Base-by-base conservation (phyloP, 768 basidiomycete species). In the Gymnopilus dilepis region DNA sequence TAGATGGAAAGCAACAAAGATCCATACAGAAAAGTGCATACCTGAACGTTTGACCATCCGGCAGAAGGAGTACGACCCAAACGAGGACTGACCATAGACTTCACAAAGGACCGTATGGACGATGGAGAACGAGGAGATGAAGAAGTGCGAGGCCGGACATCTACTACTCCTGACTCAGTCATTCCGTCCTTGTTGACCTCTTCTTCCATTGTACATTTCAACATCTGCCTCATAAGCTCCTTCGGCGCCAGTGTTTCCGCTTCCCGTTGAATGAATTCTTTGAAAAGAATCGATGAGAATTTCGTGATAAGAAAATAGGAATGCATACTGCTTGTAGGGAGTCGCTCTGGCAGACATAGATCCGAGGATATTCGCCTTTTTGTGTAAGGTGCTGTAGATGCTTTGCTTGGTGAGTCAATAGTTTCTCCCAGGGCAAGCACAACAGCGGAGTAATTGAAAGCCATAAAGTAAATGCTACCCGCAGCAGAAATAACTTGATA, bases 211-310 rank as follows among this genome's bases (percentile, higher is more conserved):
- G 68, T 64, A n/a, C 28, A 48, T 21, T 60, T 67, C 11, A 72
- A 38, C 55, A 88, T 71, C 61, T 89, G 88, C 28, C 77, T 80
- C 42, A 85, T 72, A 19, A 91, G 70, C 37, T 88, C 84, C 62
- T 73, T 81, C 0, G 88, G 87, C 15, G 86, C 90, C 50, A 78
- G 70, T 42, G 73, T 72, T 41, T 82, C 78, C 28, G 90, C 92
- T 77, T 94, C 92, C 45, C 92, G 85, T 73, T 84, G 79, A 22
- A 94, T 73, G 67, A 91, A 88, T 56, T 84, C 89, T 90, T 47
- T 28, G 33, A 58, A 21, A 61, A 45, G 59, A 55, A 58, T 62
- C 21, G 22, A 17, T 15, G 17, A 40, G 9, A 34, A 19, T 9
- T 13, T 6, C 19, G n/a, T 3, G 15, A 34, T 17, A 22, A 40